Conservation (phyloP, 2,329 filamentous ascomycete genomes). For the Neophaeococcomyces aloes region DNA sequence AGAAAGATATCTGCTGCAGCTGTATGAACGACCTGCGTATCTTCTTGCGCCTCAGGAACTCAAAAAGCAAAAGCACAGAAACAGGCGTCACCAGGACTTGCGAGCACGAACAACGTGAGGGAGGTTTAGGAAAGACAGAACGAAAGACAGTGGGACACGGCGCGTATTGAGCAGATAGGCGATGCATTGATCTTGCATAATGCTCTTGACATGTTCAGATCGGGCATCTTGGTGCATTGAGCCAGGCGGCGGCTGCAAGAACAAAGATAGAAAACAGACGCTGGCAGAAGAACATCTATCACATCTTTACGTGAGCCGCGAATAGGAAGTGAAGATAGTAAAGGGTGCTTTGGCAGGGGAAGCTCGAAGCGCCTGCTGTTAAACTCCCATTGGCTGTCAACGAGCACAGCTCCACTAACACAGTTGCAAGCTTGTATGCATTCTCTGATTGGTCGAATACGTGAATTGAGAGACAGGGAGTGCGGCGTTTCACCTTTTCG, state of each 20-base stretch:
- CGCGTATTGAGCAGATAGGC: slow-evolving; percentile 5
- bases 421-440: too few species aligned
- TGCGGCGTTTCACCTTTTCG: too few species aligned
- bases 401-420: too few species aligned
- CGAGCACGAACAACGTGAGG: slow-evolving; percentile 5
- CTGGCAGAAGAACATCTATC: slow-evolving; percentile 9
- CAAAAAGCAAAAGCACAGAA: slow-evolving; percentile 9
- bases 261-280: slow-evolving; percentile 1
- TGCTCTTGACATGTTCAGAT: not conserved
- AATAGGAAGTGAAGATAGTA: slow-evolving; percentile 7
- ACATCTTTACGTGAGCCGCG: slow-evolving; percentile 9
- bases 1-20: slow-evolving; percentile 3
- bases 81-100: slow-evolving; percentile 12
- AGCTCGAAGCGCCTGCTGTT: not conserved
- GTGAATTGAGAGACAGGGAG: too few species aligned
- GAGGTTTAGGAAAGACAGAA: not conserved
- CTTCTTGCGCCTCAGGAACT: slow-evolving; percentile 2
- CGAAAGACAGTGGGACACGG: slow-evolving; percentile 8
- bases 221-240: not conserved
- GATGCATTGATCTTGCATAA: slow-evolving; percentile 5
- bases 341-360: not conserved
- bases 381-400: not conserved
- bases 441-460: too few species aligned
- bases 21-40: slow-evolving; percentile 6
- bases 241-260: slow-evolving; percentile 4